Evolutionary conservation across 2,329 filamentous ascomycete species (phyloP).

Genomic region (Septoria linicola): DNA sequence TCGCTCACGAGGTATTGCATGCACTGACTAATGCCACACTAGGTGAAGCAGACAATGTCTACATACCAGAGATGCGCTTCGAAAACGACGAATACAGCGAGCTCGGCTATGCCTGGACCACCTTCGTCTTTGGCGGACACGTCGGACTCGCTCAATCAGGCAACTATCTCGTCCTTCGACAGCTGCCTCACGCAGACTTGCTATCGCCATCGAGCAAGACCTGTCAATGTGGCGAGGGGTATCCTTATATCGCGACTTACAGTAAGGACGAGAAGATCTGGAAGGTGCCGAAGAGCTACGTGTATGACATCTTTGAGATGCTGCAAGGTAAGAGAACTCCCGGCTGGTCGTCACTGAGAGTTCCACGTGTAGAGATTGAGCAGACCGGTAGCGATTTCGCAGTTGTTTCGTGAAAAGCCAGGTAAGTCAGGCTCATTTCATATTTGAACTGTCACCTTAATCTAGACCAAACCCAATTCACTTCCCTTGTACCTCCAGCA

Average conservation of each 20-base stretch:
- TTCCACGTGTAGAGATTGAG: too few relatives aligned
- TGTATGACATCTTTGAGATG: not conserved
- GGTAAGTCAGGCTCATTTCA: too few relatives aligned
- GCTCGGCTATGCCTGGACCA: not conserved
- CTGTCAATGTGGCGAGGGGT: not conserved
- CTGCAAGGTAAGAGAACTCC: not conserved
- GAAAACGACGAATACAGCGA: not conserved
- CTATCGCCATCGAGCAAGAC: not conserved
- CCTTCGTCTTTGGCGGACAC: not conserved
- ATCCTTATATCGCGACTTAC: not conserved
- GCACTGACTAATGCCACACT: not conserved
- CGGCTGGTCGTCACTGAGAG: too few relatives aligned
- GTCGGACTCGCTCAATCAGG: not conserved
- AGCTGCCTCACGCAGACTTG: not conserved
- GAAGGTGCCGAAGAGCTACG: not conserved
- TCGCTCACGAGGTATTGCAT: not conserved
- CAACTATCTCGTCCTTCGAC: not conserved
- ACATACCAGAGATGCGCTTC: not conserved
- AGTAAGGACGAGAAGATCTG: not conserved
- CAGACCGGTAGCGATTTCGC: too few relatives aligned
- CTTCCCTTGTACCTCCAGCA: too few relatives aligned
- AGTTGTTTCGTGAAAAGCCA: too few relatives aligned
- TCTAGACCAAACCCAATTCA: too few relatives aligned
- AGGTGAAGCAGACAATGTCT: not conserved
- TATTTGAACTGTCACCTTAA: too few relatives aligned